Evolutionary conservation across 2,329 filamentous ascomycete genomes (phyloP).

Genomic region (Aspergillus novoparasiticus): DNA sequence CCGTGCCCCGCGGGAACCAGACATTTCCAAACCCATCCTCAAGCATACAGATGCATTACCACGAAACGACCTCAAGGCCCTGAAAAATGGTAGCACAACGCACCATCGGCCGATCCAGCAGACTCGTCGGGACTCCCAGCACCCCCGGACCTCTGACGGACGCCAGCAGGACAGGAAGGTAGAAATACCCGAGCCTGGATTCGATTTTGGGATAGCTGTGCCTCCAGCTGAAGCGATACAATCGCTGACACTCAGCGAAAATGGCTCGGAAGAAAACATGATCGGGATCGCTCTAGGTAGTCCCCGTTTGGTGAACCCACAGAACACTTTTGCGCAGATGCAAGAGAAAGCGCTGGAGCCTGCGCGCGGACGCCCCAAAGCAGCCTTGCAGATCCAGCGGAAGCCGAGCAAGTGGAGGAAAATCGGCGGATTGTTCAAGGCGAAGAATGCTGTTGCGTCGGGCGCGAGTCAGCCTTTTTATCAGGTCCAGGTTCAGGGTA

Average conservation of each 20-base stretch:
- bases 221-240: slow-evolving; percentile 29
- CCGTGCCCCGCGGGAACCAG: slow-evolving; percentile 28
- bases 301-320: slow-evolving; percentile 49
- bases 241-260: slow-evolving; percentile 17
- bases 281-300: slow-evolving; percentile 78
- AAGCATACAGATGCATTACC: slow-evolving; percentile 36
- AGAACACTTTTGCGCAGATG: slow-evolving; percentile 18
- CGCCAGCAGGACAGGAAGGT: slow-evolving; percentile 19
- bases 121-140: slow-evolving; percentile 23
- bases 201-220: slow-evolving; percentile 35
- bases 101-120: slow-evolving; percentile 15
- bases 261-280: slow-evolving; percentile 43
- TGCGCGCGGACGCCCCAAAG: slow-evolving; percentile 14
- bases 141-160: slow-evolving; percentile 23
- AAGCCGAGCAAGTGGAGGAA: slow-evolving; percentile 52
- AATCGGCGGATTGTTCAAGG: slow-evolving; percentile 47
- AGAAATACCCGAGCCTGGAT: slow-evolving; percentile 20
- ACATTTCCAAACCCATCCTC: slow-evolving; percentile 36
- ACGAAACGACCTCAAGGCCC: slow-evolving; percentile 31
- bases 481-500: slow-evolving; percentile 23
- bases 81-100: slow-evolving; percentile 16
- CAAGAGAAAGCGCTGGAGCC: slow-evolving; percentile 18
- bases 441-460: slow-evolving; percentile 33
- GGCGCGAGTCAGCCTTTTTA: slow-evolving; percentile 31
- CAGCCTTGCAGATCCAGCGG: slow-evolving; percentile 23